Evolutionary conservation across 176 grass and related monocot genomes (phyloP), one percentile per base, ranked within the genome.

Genomic region (Cymbopogon citratus): DNA sequence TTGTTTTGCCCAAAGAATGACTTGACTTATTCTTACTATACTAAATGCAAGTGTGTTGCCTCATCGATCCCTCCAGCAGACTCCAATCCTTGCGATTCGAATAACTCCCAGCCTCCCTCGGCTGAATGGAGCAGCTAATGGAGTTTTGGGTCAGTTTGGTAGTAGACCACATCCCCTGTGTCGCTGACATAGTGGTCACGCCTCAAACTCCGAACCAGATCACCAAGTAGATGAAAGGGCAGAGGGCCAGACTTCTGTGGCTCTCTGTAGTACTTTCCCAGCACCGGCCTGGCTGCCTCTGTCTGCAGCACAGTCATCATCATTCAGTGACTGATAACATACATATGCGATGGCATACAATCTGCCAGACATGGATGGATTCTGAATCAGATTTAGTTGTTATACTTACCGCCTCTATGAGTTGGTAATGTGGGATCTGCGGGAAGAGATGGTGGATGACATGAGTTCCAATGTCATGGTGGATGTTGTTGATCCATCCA

Each of bases 381-480:
- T 8, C 21, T 59, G 56, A 24, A 57, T 57, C 21, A 57, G 54
- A 57, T 56, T 56, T 56, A 54, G 51, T 56, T 9, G 51, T 3
- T 19, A 15, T 31, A 18, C 84, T 87, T 82, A 97, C 94, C 40
- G 94, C 94, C 85, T 97, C 94, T 12, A 97, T 65, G 70, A 97
- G 87, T 89, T 92, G 68, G 80, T 97, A 97, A 85, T 94, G 94
- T 21, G 94, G 94, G 52, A 97, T 97, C 85, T 97, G 94, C 0
- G 92, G 94, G 79, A 94, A 97, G 75, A 97, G 89, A 70, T 97
- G 94, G 77, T 97, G 94, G 49, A 97, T 92, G 78, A 94, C 94
- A 85, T 97, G 94, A 71, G 94, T 97, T 43, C 94, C 94, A 38
- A 97, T 97, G 77, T 97, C 94, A 83, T 97, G 94, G 77, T 97